phyloP scores from a whole-genome alignment of 805 yeast genomes.

The Suhomyces sp. region DNA sequence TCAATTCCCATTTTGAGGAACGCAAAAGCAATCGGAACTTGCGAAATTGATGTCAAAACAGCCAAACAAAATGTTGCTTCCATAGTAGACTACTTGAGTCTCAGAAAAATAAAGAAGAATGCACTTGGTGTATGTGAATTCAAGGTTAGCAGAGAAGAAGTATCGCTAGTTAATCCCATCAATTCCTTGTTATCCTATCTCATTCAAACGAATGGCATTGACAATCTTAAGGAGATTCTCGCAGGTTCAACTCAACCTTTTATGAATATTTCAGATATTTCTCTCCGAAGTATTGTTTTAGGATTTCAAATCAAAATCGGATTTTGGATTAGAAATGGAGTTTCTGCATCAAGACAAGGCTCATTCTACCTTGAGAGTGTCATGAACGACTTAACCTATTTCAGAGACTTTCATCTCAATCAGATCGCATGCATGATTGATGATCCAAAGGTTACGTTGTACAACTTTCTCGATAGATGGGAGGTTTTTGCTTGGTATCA shows the following conservation, averaged over 20 bases:
- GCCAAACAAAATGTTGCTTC: background rate
- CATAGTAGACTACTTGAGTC: slow-evolving; percentile 27
- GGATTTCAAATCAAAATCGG: slow-evolving; percentile 62
- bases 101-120: slow-evolving; percentile 22
- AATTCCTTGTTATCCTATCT: slow-evolving; percentile 54
- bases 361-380: slow-evolving; percentile 45
- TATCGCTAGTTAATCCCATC: slow-evolving; percentile 60
- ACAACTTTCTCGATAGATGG: slow-evolving; percentile 53
- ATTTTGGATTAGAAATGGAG: slow-evolving; percentile 76
- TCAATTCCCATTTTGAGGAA: slow-evolving; percentile 45
- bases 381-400: slow-evolving; percentile 40
- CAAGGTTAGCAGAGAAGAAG: slow-evolving; percentile 48
- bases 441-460: slow-evolving; percentile 35
- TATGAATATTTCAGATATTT: slow-evolving; percentile 51
- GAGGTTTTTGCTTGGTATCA: slow-evolving; percentile 52
- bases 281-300: slow-evolving; percentile 60
- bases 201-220: slow-evolving; percentile 32
- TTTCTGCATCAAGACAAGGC: slow-evolving; percentile 50
- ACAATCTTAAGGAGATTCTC: slow-evolving; percentile 14
- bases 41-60: background rate
- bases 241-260: slow-evolving; percentile 38
- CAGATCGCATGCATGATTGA: slow-evolving; percentile 44
- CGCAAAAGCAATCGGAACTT: slow-evolving; percentile 31
- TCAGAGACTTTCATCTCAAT: slow-evolving; percentile 46
- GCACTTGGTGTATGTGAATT: slow-evolving; percentile 34